These are phyloP conservation scores for Boletus smithii DNA, from an alignment of 1,284 basidiomycete genomes.

Conservation along the genomic window DNA sequence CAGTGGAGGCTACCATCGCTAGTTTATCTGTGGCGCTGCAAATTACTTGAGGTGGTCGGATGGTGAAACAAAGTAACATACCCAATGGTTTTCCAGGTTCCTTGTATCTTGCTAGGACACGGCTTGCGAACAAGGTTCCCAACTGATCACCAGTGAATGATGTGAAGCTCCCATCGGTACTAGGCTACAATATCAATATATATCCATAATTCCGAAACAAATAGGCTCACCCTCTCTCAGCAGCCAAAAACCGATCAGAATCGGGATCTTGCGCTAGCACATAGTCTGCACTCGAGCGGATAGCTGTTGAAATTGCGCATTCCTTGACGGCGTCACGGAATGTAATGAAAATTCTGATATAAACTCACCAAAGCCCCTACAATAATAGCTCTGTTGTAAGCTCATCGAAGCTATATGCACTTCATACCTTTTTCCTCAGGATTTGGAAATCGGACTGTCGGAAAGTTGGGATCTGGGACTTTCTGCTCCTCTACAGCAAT, in stretches of 20 bases:
- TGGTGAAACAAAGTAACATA: slow-evolving; percentile 5
- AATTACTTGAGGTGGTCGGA: neutral
- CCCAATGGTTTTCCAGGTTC: slow-evolving; percentile 56
- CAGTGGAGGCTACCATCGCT: slow-evolving; percentile 83
- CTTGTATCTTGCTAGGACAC: slow-evolving; percentile 58
- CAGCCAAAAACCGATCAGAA: slow-evolving; percentile 80
- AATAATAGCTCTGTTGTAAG: slow-evolving; percentile 12
- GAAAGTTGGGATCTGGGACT: slow-evolving; percentile 76
- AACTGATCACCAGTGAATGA: slow-evolving; percentile 84
- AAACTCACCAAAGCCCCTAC: slow-evolving; percentile 54
- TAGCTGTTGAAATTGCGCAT: slow-evolving; percentile 62
- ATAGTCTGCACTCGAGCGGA: slow-evolving; percentile 48
- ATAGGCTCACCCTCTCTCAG: slow-evolving; percentile 55
- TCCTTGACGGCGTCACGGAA: slow-evolving; percentile 44
- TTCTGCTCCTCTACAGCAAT: slow-evolving; percentile 62
- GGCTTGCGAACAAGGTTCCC: slow-evolving; percentile 70
- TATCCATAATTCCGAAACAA: neutral
- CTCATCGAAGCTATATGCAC: neutral
- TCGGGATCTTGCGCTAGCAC: slow-evolving; percentile 86
- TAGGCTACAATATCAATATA: slow-evolving; percentile 24
- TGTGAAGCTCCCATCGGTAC: slow-evolving; percentile 56
- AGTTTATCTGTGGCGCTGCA: slow-evolving; percentile 47
- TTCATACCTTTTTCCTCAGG: slow-evolving; percentile 77
- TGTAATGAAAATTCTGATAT: neutral
- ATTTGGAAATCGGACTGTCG: slow-evolving; percentile 81